Percentiles rank a stretch among this genome's conserved stretches.
phyloP scores from a whole-genome alignment of 768 basidiomycete species.

The Gloeopeniophorella convolvens region DNA sequence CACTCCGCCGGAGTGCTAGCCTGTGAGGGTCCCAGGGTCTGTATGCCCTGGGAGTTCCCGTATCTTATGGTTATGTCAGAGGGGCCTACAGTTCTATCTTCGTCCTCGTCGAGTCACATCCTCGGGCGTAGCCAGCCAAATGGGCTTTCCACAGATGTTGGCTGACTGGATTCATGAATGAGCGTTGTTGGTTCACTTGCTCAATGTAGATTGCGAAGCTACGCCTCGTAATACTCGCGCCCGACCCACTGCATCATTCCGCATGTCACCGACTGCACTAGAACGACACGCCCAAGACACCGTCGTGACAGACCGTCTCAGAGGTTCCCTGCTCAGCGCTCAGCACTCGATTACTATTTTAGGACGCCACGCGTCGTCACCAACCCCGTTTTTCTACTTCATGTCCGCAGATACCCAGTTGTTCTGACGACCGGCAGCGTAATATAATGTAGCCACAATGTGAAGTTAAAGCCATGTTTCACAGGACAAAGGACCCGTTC shows the following conservation, averaged over 20 bases:
- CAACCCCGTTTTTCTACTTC: background rate
- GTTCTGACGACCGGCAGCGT: background rate
- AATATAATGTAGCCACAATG: no score
- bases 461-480: background rate
- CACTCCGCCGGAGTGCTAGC: no score
- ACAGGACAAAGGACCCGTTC: background rate
- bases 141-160: no score
- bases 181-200: background rate
- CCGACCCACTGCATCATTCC: background rate
- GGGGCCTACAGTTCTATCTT: no score
- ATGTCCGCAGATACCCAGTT: constrained; percentile 1
- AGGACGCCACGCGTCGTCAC: no score
- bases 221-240: background rate
- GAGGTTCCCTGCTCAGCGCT: background rate
- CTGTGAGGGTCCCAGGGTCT: no score
- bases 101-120: no score
- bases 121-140: no score
- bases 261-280: background rate
- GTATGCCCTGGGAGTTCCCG: no score
- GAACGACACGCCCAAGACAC: background rate
- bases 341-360: background rate
- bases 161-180: no score
- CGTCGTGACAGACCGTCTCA: background rate
- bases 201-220: background rate
- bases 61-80: no score